Evolutionary conservation across 2,329 filamentous ascomycete genomes (phyloP).

Genomic region (Salinomyces thailandicus): DNA sequence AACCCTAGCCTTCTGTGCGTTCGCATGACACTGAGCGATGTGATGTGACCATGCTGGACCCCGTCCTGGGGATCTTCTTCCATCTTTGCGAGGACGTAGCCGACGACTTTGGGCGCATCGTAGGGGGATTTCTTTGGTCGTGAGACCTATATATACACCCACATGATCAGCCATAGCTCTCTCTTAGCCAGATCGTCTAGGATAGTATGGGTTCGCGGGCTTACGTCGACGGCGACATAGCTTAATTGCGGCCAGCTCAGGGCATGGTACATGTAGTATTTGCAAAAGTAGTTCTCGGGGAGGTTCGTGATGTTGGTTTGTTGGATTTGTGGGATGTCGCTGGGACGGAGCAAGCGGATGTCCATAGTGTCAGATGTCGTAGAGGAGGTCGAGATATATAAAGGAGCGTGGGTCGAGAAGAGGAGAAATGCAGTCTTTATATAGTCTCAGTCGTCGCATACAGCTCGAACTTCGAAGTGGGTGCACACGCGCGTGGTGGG

Average conservation of each 20-base stretch:
- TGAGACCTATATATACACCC: slow-evolving; percentile 48
- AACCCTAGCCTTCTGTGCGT: slow-evolving; percentile 86
- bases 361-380: too few relatives aligned
- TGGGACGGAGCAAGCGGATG: slow-evolving; percentile 74
- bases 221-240: slow-evolving; percentile 82
- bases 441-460: too few relatives aligned
- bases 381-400: too few relatives aligned
- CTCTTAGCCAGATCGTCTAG: not conserved
- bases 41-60: slow-evolving; percentile 91
- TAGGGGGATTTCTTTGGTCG: slow-evolving; percentile 66
- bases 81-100: slow-evolving; percentile 99
- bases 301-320: slow-evolving; percentile 98
- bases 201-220: too few relatives aligned
- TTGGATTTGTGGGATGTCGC: slow-evolving; percentile 84
- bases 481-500: too few relatives aligned
- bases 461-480: too few relatives aligned
- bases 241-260: slow-evolving; percentile 95
- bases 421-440: too few relatives aligned
- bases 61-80: slow-evolving; percentile 93
- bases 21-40: slow-evolving; percentile 87
- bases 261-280: slow-evolving; percentile 99
- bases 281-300: slow-evolving; percentile 99
- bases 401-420: too few relatives aligned
- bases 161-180: not conserved
- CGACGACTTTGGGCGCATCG: slow-evolving; percentile 93